Conservation (phyloP, 257 asterid species). For the Solanum piurae region DNA sequence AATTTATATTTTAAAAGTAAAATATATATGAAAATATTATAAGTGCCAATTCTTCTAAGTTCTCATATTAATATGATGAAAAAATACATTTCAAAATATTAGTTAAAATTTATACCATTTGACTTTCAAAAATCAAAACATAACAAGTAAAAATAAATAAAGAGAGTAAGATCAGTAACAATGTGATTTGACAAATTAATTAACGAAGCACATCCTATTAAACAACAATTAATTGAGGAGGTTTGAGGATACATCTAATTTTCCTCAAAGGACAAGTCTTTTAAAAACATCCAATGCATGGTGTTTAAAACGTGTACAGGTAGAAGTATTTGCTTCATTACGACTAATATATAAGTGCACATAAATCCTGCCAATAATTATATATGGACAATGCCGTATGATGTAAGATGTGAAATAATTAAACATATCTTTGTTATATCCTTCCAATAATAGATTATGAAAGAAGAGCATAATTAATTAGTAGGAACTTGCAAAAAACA, state of each 20-base stretch:
- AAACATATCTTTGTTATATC: background rate
- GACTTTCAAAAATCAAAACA: background rate
- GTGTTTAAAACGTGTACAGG: background rate
- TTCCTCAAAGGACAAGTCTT: background rate
- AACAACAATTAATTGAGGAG: constrained; percentile 8
- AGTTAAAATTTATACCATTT: too few relatives aligned
- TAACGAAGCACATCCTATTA: constrained; percentile 23
- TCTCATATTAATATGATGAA: background rate
- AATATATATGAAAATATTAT: background rate
- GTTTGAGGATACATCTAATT: background rate
- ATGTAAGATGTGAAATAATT: background rate
- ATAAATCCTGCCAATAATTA: background rate
- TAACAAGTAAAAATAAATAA: background rate
- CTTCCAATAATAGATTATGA: background rate
- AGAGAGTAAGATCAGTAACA: background rate
- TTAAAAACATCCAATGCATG: background rate
- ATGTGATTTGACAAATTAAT: constrained; percentile 12
- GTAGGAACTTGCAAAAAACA: background rate
- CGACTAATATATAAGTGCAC: background rate
- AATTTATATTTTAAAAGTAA: background rate
- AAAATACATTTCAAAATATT: background rate
- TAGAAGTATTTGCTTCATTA: background rate
- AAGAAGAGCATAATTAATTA: background rate
- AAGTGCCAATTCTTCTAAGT: background rate
- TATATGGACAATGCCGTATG: background rate